phyloP scores from a whole-genome alignment of 164 flowering plant genomes.

The Protea cynaroides region DNA sequence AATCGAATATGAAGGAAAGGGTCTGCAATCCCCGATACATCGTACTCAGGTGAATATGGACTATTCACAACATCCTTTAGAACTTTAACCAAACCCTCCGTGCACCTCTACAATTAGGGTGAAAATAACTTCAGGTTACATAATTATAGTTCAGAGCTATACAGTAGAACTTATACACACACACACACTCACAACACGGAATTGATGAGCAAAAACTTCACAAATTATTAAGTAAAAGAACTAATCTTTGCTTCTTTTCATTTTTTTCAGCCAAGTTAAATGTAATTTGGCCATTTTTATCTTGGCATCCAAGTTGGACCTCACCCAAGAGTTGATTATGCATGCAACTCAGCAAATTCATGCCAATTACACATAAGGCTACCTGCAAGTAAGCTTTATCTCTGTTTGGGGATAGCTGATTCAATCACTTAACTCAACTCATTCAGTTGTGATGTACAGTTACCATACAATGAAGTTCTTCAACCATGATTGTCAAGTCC shows the following conservation, averaged over 20 bases:
- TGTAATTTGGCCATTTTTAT: neutral
- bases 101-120: conserved; percentile 53
- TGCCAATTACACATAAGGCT: too few relatives aligned
- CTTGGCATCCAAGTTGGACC: neutral
- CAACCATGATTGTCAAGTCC: too few relatives aligned
- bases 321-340: neutral
- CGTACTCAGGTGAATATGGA: conserved; percentile 96
- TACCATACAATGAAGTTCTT: too few relatives aligned
- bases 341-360: neutral
- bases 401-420: too few relatives aligned
- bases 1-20: conserved; percentile 95
- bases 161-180: too few relatives aligned
- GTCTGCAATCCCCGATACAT: conserved; percentile 91
- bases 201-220: too few relatives aligned
- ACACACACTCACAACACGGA: too few relatives aligned
- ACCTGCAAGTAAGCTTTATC: too few relatives aligned
- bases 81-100: conserved; percentile 75
- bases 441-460: too few relatives aligned
- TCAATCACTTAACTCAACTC: too few relatives aligned
- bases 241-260: too few relatives aligned
- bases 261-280: neutral
- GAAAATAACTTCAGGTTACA: conserved; percentile 10
- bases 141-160: neutral
- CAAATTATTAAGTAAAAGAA: too few relatives aligned
- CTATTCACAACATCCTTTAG: conserved; percentile 86